Base-by-base conservation (phyloP, 2,329 filamentous ascomycete genomes). In the Rutstroemia sp. region DNA sequence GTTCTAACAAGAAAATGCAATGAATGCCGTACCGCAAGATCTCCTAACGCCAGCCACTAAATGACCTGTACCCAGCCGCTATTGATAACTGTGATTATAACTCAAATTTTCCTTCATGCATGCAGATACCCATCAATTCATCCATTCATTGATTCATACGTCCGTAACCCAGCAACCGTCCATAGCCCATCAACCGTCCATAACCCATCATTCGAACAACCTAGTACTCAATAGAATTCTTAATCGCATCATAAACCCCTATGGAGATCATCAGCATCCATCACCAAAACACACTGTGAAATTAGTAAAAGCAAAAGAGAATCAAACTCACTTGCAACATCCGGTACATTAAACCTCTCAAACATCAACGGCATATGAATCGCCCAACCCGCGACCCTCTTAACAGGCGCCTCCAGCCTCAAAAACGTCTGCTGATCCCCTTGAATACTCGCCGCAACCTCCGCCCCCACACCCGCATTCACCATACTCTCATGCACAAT, bases 401-500 rank as follows among this genome's bases (percentile, higher is more conserved):
- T 81, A 1, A 90, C 83, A 0, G 86, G 86, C 2, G 86, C 86
- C 62, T 89, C 86, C 4, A 90, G 68, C 7, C 79, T 77, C 59
- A 88, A 70, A 64, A 90, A 90, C 1, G 84, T 85, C 27, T 78
- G 78, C 45, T 66, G 66, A 52, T 71, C 69, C 59, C 87, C 84
- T 67, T 89, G 86, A 42, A 90, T 83, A 7, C 83, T 86, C 2
- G 85, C 84, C 10, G 86, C 85, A 5, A 90, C 80, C 62, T 89
- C 86, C 2, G 86, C 85, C 12, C 86, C 86, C 16, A 89, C 81
- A 18, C 86, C 86, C 12, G 84, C 84, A 66, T 88, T 88, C 60
- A 86, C 76, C 83, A 88, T 88, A 58, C 85, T 87, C 68, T 90
- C 86, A 66, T 90, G 86, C 1, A 89, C 86, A 1, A 90, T 80